phyloP scores from a whole-genome alignment of 148 eudicot genomes.

The Vaccinium darrowii region DNA sequence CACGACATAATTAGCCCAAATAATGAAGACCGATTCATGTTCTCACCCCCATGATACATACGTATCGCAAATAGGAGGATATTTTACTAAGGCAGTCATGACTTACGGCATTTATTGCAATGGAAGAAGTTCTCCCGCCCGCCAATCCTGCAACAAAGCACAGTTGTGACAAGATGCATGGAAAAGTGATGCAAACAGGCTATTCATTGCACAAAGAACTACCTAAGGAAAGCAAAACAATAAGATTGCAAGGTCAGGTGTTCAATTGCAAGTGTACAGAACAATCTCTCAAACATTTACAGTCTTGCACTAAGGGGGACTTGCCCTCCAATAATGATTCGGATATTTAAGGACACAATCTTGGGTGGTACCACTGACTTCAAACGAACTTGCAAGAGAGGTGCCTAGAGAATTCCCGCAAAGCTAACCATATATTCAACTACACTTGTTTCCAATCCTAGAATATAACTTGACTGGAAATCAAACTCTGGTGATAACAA shows the following conservation, averaged over 20 bases:
- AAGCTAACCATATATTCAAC: neutral
- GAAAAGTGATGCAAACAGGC: neutral
- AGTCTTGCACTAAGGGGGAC: neutral
- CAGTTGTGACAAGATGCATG: neutral
- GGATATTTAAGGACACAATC: neutral
- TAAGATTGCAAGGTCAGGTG: neutral
- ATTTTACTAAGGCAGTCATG: neutral
- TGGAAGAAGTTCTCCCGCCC: slow-evolving; percentile 75
- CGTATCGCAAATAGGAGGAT: neutral
- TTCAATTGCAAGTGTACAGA: no score
- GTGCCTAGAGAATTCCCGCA: neutral
- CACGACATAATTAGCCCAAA: neutral
- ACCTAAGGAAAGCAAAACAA: neutral
- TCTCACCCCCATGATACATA: neutral
- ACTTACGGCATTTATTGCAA: slow-evolving; percentile 71
- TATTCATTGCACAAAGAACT: neutral
- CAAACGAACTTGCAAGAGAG: slow-evolving; percentile 8
- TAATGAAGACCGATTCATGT: neutral
- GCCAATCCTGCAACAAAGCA: slow-evolving; percentile 49
- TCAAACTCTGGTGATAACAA: neutral
- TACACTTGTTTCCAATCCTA: neutral
- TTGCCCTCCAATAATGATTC: neutral
- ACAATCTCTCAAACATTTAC: neutral
- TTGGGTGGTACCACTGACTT: neutral
- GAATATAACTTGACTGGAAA: neutral